Evolutionary conservation across 2,329 filamentous ascomycete species (phyloP).

Genomic region (Xylaria polymorpha): DNA sequence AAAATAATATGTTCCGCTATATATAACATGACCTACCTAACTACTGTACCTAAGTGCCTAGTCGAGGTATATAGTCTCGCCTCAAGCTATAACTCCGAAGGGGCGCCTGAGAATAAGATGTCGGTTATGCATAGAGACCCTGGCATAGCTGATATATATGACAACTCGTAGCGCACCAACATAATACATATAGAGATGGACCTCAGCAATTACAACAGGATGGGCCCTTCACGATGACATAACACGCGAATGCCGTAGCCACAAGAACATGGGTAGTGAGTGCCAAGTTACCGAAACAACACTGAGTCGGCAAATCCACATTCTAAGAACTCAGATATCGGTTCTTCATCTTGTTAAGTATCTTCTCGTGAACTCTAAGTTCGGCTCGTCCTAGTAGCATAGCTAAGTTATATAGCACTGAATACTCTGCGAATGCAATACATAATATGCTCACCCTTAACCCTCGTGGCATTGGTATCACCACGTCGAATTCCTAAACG

Average conservation of each 20-base stretch:
- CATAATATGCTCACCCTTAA: not conserved
- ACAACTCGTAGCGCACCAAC: no score
- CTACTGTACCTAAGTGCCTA: not conserved
- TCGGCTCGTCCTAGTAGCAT: constrained; percentile 1
- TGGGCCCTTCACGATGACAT: not conserved
- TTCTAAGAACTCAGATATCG: not conserved
- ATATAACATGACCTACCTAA: constrained; percentile 34
- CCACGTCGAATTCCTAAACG: constrained; percentile 39
- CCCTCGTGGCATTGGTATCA: constrained; percentile 39
- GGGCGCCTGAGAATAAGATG: not conserved
- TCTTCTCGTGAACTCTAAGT: not conserved
- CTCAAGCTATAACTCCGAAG: not conserved
- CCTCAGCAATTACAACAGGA: not conserved
- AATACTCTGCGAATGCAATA: constrained; percentile 14
- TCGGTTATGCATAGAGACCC: no score
- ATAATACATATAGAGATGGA: no score
- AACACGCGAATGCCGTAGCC: not conserved
- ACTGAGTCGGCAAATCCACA: not conserved
- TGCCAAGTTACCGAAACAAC: not conserved
- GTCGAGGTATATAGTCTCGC: not conserved
- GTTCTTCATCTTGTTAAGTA: not conserved
- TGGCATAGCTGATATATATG: no score
- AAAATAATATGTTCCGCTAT: constrained; percentile 57
- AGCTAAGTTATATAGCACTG: constrained; percentile 29
- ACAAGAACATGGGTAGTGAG: not conserved